Conservation (phyloP, 2,329 filamentous ascomycete genomes). For the Neoarthrinium moseri region DNA sequence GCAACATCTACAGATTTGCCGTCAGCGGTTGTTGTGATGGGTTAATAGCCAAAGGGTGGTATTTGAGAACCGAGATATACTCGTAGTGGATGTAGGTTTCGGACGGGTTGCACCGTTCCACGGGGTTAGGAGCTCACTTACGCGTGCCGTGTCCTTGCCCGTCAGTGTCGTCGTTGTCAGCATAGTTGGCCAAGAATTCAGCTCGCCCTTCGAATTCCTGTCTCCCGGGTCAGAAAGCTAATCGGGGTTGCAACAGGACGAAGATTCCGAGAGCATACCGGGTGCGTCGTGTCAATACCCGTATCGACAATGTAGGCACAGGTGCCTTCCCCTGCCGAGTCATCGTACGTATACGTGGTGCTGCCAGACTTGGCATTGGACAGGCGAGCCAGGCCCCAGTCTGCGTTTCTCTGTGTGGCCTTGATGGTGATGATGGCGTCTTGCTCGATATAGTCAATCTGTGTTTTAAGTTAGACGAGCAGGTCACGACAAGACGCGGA, state of each 20-base stretch:
- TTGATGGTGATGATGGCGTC: conserved; percentile 30
- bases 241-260: background rate
- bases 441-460: conserved; percentile 35
- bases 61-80: no score
- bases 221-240: conserved; percentile 13
- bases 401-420: conserved; percentile 31
- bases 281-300: conserved; percentile 46
- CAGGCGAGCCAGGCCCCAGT: conserved; percentile 45
- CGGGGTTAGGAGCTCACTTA: background rate
- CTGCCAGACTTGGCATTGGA: conserved; percentile 36
- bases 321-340: conserved; percentile 35
- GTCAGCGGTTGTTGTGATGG: no score
- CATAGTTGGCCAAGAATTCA: conserved; percentile 27
- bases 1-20: conserved; percentile 29
- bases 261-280: conserved; percentile 17
- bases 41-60: background rate
- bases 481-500: background rate
- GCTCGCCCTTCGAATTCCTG: conserved; percentile 43
- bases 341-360: conserved; percentile 40
- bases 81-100: no score
- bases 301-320: conserved; percentile 57
- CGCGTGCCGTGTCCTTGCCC: conserved; percentile 45
- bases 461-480: conserved; percentile 7
- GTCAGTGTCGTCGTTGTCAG: conserved; percentile 30
- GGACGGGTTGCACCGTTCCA: no score